These are phyloP conservation scores for Sporobolomyces pararoseus DNA, from an alignment of 768 basidiomycete species.

Conservation along the genomic window DNA sequence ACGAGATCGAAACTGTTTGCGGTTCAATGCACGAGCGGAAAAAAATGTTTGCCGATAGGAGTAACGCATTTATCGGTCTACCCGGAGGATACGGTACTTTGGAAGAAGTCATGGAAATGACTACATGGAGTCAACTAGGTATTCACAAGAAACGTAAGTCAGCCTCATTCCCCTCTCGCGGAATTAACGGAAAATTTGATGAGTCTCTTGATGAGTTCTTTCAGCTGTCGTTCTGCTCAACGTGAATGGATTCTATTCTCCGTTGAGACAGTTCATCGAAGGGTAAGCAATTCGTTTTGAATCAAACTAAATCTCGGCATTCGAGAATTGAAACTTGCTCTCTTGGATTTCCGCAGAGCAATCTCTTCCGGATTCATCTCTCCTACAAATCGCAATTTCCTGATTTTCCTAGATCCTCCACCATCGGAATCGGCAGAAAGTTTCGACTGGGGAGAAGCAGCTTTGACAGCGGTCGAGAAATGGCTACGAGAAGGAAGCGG, in stretches of 20 bases:
- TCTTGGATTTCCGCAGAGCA: not conserved
- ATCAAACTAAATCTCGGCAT: not conserved
- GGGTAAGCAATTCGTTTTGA: constrained; percentile 48
- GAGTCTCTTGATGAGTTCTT: constrained; percentile 38
- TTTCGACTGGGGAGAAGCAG: constrained; percentile 76
- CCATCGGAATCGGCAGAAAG: constrained; percentile 54
- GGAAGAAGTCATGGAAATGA: constrained; percentile 84
- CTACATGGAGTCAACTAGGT: constrained; percentile 89
- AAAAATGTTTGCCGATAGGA: constrained; percentile 78
- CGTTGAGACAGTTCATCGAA: constrained; percentile 70
- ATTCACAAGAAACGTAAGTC: constrained; percentile 53
- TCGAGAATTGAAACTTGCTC: not conserved
- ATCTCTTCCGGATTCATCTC: constrained; percentile 56
- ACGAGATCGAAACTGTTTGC: constrained; percentile 22
- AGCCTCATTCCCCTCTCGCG: too few species aligned
- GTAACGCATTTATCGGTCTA: constrained; percentile 70
- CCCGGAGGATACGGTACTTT: constrained; percentile 94
- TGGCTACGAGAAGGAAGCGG: constrained; percentile 53
- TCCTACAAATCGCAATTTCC: constrained; percentile 59
- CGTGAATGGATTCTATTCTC: constrained; percentile 74
- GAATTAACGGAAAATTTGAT: not conserved
- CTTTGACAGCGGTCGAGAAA: constrained; percentile 60
- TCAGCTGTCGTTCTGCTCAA: constrained; percentile 82
- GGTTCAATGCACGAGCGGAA: constrained; percentile 76
- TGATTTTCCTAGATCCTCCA: constrained; percentile 72